Evolutionary conservation across 495 filamentous ascomycete genomes (phyloP), one percentile per base, ranked within the genome.

Genomic region (Hyaloscypha variabilis): DNA sequence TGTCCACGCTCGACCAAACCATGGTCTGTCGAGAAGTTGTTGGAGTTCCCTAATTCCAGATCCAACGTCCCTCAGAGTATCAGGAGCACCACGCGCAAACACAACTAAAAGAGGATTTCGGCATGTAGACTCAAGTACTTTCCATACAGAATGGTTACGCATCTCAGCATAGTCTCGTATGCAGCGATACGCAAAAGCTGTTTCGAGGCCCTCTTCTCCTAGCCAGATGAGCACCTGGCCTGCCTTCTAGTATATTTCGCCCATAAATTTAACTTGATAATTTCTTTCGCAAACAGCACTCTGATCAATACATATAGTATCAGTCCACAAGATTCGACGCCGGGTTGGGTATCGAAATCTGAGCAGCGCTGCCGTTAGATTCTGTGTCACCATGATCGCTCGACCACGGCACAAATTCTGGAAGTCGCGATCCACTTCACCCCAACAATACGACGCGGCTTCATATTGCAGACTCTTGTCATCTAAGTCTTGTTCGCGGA

Each of bases 271-370:
- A 14, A 57, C 54, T 57, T 57, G 54, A 30, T 28, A 6, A 6
- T 28, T 30, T 17, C 31, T 57, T 17, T 57, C 54, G 11, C 31
- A 1, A 6, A 30, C 21, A 21, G 26, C 19, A 17, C 31, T 57
- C 13, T 57, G 54, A 23, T 57, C 21, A 10, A 57, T 30, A 57
- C 54, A 57, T 25, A 57, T 57, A 6, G 26, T n/a, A 19, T 57
- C 54, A 19, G 31, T 57, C 54, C 54, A 57, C 23, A 57, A n/a
- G 6, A 57, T 8, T 30, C 26, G n/a, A 5, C 31, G 6, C 10
- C 31, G 14, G 23, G 54, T 57, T 14, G 17, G 19, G 25, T 57
- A 17, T 11, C 26, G 31, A 31, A n/a, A 57, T 30, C 26, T 29
- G 26, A 30, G 19, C 30, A 26, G 54, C 24, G 26, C 54, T 6